phyloP scores from a whole-genome alignment of 2,329 filamentous ascomycete genomes.

The Xylaria sp. region DNA sequence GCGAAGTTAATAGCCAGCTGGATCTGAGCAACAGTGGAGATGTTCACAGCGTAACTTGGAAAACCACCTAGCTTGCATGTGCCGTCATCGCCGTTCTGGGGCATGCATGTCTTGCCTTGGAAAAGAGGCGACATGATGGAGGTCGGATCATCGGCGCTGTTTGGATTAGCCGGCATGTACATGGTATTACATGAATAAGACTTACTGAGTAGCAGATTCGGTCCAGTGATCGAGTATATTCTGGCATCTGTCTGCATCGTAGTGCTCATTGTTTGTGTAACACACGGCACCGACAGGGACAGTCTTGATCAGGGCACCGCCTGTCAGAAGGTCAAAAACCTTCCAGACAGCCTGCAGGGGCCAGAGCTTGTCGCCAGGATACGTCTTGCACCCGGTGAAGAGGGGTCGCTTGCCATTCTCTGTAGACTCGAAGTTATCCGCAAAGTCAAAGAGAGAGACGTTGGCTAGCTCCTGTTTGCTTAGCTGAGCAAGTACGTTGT shows the following conservation, averaged over 20 bases:
- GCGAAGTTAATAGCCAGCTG: constrained; percentile 54
- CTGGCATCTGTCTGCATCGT: constrained; percentile 38
- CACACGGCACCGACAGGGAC: constrained; percentile 43
- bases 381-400: constrained; percentile 37
- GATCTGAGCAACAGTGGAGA: constrained; percentile 48
- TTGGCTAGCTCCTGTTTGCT: constrained; percentile 27
- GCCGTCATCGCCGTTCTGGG: constrained; percentile 33
- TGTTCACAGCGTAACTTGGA: constrained; percentile 50
- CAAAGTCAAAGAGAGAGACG: constrained; percentile 36
- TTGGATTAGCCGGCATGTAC: background rate
- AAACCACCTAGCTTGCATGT: constrained; percentile 48
- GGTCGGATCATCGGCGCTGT: constrained; percentile 45
- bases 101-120: constrained; percentile 36
- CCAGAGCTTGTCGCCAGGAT: constrained; percentile 39
- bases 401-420: constrained; percentile 9
- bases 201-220: constrained; percentile 33
- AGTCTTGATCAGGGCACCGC: constrained; percentile 38
- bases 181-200: background rate
- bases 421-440: constrained; percentile 6
- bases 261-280: constrained; percentile 38
- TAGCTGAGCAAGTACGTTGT: constrained; percentile 30
- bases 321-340: constrained; percentile 35
- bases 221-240: constrained; percentile 39
- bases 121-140: constrained; percentile 50
- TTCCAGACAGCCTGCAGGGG: constrained; percentile 40